phyloP scores from a whole-genome alignment of 2,329 filamentous ascomycete species.

The Fusarium anthophilum region DNA sequence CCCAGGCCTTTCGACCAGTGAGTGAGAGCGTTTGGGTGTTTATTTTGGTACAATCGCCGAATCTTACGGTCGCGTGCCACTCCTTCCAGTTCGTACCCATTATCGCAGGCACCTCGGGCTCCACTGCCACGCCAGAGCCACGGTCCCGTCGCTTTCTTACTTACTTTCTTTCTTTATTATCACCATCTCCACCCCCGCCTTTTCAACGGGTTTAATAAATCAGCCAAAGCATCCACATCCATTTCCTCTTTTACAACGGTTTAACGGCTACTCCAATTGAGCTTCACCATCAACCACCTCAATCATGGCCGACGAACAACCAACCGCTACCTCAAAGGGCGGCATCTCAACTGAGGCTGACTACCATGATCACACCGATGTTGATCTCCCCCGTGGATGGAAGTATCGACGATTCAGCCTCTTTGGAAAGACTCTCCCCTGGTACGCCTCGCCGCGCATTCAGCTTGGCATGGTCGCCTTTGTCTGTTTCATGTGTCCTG shows the following conservation, averaged over 20 bases:
- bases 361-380: slow-evolving; percentile 5
- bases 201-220: slow-evolving; percentile 25
- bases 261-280: neutral
- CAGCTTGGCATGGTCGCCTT: slow-evolving; percentile 74
- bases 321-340: slow-evolving; percentile 3
- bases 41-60: slow-evolving; percentile 8
- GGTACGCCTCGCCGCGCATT: slow-evolving; percentile 77
- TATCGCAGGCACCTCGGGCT: neutral
- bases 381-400: slow-evolving; percentile 34
- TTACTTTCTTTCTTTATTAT: neutral
- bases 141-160: neutral
- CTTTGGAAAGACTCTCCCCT: slow-evolving; percentile 47
- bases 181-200: slow-evolving; percentile 4
- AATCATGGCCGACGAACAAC: slow-evolving; percentile 20
- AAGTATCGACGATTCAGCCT: slow-evolving; percentile 34
- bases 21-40: neutral
- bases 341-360: slow-evolving; percentile 18
- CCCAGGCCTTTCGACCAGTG: neutral
- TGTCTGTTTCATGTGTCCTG: slow-evolving; percentile 70
- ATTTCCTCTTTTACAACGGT: neutral
- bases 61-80: slow-evolving; percentile 20
- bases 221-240: slow-evolving; percentile 2
- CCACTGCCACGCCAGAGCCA: neutral
- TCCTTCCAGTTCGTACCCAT: neutral
- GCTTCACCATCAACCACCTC: neutral